phyloP scores from a whole-genome alignment of 1,284 basidiomycete genomes.

The Irpex sp. region DNA sequence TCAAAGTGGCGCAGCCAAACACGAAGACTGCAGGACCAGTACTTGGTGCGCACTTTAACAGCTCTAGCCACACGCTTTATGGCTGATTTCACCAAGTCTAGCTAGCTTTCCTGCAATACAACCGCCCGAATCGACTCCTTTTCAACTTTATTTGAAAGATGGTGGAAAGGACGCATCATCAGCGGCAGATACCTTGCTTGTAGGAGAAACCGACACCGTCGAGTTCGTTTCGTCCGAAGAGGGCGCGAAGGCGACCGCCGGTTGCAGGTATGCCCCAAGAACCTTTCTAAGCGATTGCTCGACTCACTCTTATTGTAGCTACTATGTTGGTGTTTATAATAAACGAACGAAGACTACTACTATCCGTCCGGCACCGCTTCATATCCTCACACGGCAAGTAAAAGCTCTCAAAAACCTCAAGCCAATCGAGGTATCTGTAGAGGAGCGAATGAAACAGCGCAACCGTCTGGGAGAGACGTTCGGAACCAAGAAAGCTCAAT shows the following conservation, averaged over 20 bases:
- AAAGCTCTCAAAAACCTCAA: slow-evolving; percentile 78
- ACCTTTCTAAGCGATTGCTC: neutral
- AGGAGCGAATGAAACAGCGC: slow-evolving; percentile 61
- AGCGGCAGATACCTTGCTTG: slow-evolving; percentile 52
- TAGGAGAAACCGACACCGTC: slow-evolving; percentile 68
- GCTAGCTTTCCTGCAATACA: slow-evolving; percentile 19
- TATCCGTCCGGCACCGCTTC: slow-evolving; percentile 68
- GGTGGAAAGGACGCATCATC: slow-evolving; percentile 40
- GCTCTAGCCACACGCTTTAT: neutral
- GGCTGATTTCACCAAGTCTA: slow-evolving; percentile 6
- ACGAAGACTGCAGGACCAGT: slow-evolving; percentile 57
- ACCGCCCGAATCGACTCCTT: slow-evolving; percentile 15
- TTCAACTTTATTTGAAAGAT: slow-evolving; percentile 14
- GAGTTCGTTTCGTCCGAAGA: slow-evolving; percentile 54
- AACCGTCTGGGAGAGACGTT: slow-evolving; percentile 87
- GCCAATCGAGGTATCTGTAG: slow-evolving; percentile 42
- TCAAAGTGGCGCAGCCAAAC: slow-evolving; percentile 43
- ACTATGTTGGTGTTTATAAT: slow-evolving; percentile 68
- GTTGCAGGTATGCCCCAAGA: slow-evolving; percentile 51
- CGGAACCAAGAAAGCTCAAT: slow-evolving; percentile 90
- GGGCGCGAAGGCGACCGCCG: slow-evolving; percentile 42
- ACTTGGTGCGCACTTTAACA: slow-evolving; percentile 52
- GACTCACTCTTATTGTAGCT: slow-evolving; percentile 34
- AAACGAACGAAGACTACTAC: slow-evolving; percentile 67
- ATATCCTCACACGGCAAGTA: slow-evolving; percentile 74